Evolutionary conservation across 805 yeast species (phyloP).

Genomic region (Metschnikowia borealis): DNA sequence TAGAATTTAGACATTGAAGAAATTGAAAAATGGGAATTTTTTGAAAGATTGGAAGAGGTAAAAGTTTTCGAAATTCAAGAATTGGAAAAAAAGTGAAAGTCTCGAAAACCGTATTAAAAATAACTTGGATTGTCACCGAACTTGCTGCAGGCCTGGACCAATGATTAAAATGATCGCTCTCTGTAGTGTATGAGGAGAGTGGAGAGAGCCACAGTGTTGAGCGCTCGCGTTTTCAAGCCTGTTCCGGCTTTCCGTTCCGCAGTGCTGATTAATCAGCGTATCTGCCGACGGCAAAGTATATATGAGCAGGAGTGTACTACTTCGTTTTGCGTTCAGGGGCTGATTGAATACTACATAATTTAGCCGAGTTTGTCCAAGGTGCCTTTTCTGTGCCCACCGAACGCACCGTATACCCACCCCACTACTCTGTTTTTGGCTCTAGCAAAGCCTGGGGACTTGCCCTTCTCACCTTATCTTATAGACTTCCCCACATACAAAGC

Average conservation of each 20-base stretch:
- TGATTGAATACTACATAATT: too few relatives aligned
- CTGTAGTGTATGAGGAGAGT: background rate
- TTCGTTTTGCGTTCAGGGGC: background rate
- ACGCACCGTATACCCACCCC: background rate
- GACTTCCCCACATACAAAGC: background rate
- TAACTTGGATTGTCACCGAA: too few relatives aligned
- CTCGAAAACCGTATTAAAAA: too few relatives aligned
- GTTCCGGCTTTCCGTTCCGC: background rate
- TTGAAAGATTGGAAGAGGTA: too few relatives aligned
- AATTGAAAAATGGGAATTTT: too few relatives aligned
- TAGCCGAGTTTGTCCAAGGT: too few relatives aligned
- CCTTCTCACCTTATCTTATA: background rate
- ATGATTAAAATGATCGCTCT: too few relatives aligned
- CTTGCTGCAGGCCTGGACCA: too few relatives aligned
- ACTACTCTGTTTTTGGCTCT: background rate
- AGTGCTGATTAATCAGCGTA: slow-evolving; percentile 2
- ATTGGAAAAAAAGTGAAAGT: too few relatives aligned
- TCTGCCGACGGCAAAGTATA: background rate
- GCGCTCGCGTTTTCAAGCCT: slow-evolving; percentile 1
- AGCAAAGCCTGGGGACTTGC: background rate
- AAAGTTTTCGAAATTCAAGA: too few relatives aligned
- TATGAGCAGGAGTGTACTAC: background rate
- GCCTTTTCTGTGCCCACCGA: background rate
- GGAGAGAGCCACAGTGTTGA: background rate
- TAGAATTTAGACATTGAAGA: too few relatives aligned